A percentile compares a stretch with the other conserved stretches of the same genome.
phyloP scores from a whole-genome alignment of 768 basidiomycete genomes.

The Pleurotus eryngii region DNA sequence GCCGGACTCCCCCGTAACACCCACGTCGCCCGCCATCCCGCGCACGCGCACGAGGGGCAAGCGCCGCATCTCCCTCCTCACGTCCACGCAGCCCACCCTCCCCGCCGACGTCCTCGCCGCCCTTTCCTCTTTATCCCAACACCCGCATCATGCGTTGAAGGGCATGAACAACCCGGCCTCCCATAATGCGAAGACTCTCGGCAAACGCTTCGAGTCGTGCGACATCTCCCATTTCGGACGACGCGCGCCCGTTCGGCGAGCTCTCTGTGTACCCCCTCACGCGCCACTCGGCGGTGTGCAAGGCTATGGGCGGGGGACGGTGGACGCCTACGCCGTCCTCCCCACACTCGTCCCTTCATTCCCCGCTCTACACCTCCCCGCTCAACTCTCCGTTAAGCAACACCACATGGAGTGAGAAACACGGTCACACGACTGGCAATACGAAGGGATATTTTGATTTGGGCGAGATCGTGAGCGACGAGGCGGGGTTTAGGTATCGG shows the following conservation, averaged over 20 bases:
- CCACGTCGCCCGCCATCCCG: constrained; percentile 22
- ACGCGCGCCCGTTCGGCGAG: constrained; percentile 35
- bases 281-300: constrained; percentile 66
- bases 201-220: too few species aligned
- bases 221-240: constrained; percentile 25
- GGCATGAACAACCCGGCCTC: too few species aligned
- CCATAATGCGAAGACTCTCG: too few species aligned
- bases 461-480: too few species aligned
- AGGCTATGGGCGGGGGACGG: constrained; percentile 74
- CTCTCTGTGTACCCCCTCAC: constrained; percentile 71
- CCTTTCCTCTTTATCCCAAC: background rate
- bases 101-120: background rate
- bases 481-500: too few species aligned
- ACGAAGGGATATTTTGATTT: too few species aligned
- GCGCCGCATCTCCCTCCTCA: constrained; percentile 29
- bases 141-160: constrained; percentile 15
- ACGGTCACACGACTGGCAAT: too few species aligned
- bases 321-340: constrained; percentile 59
- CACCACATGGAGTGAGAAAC: too few species aligned
- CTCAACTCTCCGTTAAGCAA: too few species aligned
- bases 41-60: too few species aligned
- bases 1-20: constrained; percentile 22
- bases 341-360: too few species aligned
- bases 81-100: constrained; percentile 22
- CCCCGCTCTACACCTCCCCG: too few species aligned